These are phyloP conservation scores for Pyrenula massariospora DNA, from an alignment of 495 filamentous ascomycete genomes.

Conservation along the genomic window DNA sequence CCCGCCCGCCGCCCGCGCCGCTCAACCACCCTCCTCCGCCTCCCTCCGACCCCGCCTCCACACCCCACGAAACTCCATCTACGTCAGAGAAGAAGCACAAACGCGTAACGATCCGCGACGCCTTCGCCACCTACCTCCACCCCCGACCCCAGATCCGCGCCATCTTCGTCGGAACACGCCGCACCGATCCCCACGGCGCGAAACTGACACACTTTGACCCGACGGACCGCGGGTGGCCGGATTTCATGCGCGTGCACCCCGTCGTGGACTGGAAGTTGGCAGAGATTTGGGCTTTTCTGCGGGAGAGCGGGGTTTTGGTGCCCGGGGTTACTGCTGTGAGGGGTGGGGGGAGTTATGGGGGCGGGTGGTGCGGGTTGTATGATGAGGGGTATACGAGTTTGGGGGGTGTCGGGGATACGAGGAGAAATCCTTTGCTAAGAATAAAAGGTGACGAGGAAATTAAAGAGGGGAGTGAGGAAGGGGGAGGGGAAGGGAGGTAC, in stretches of 20 bases:
- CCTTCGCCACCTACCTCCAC: constrained; percentile 65
- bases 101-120: constrained; percentile 48
- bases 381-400: constrained; percentile 77
- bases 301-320: not conserved
- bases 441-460: constrained; percentile 15
- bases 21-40: constrained; percentile 72
- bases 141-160: constrained; percentile 54
- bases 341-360: constrained; percentile 44
- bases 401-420: constrained; percentile 80
- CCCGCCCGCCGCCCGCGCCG: constrained; percentile 53
- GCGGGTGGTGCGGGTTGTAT: constrained; percentile 79
- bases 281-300: constrained; percentile 59
- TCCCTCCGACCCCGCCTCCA: constrained; percentile 53
- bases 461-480: constrained; percentile 12
- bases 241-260: constrained; percentile 86
- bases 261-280: constrained; percentile 96
- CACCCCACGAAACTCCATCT: constrained; percentile 58
- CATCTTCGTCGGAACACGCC: constrained; percentile 82
- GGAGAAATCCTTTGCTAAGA: constrained; percentile 71
- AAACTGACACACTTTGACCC: constrained; percentile 65
- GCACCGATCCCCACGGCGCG: constrained; percentile 86
- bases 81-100: too few relatives aligned
- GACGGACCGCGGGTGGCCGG: constrained; percentile 85
- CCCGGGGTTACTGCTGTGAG: not conserved
- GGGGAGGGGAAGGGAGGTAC: constrained; percentile 32